These are phyloP conservation scores for Rhodotorula sp. DNA, from an alignment of 1,284 basidiomycete genomes.

Conservation along the genomic window DNA sequence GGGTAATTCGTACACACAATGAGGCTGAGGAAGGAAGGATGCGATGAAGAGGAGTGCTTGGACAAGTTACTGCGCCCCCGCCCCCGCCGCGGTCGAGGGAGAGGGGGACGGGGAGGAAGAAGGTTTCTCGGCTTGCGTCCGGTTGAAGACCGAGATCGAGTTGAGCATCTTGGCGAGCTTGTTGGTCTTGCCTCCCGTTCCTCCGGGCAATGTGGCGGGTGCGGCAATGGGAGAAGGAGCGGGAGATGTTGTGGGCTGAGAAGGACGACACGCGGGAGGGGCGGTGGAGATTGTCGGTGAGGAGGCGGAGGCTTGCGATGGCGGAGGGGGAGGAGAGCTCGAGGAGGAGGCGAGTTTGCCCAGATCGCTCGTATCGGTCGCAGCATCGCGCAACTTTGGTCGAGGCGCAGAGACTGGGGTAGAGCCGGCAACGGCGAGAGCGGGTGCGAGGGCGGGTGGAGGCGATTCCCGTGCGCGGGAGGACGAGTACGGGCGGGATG, in stretches of 20 bases:
- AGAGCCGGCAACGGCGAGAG: background rate
- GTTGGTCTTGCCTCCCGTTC: constrained; percentile 26
- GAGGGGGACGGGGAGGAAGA: no score
- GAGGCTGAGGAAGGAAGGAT: no score
- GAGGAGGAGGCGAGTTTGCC: background rate
- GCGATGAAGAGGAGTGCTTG: no score
- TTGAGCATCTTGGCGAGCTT: constrained; percentile 39
- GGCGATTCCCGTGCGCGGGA: background rate
- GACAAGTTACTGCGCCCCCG: no score
- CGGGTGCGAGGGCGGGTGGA: background rate
- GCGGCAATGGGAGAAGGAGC: background rate
- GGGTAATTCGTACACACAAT: no score
- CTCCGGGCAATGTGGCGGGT: background rate
- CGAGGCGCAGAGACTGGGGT: background rate
- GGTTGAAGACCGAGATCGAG: constrained; percentile 37
- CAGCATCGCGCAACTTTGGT: constrained; percentile 32
- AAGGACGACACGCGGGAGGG: background rate
- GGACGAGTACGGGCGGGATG: background rate
- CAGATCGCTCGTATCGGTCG: constrained; percentile 37
- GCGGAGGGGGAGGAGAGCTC: background rate
- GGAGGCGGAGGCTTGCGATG: background rate
- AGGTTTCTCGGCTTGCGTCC: constrained; percentile 3
- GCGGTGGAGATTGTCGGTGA: background rate
- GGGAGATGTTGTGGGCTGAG: background rate
- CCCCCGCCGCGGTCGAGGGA: no score